Base-by-base conservation (phyloP, 805 yeast genomes). In the Saccharomycopsis olivae region DNA sequence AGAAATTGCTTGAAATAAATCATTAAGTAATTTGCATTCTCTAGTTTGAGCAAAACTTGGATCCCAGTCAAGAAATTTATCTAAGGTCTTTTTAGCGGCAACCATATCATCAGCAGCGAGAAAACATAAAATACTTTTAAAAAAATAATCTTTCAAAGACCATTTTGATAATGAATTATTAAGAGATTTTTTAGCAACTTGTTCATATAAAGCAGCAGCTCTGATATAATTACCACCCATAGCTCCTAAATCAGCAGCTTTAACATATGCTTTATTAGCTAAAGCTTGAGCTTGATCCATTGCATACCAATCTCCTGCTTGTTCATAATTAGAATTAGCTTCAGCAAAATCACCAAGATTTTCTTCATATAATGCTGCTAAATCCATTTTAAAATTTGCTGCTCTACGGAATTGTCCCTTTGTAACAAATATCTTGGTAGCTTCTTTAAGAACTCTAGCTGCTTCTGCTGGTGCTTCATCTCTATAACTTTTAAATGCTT, bases 361-460 rank as follows among this genome's bases (percentile, higher is more conserved):
- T 34, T 71, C 71, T 60, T 89, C 97, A 55, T 83, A 85, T 34
- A 89, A 59, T 49, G 77, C 87, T 9, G 88, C 98, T 53, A 92
- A 68, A 56, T 92, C 98, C 66, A 81, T 75, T 56, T 88, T 81
- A 64, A 82, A 88, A 55, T 86, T 40, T 10, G 98, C 98, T 18
- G 95, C 96, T 58, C 97, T 71, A 57, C 98, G 76, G 62, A 92
- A 92, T 58, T 89, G 96, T 10, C 99, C 99, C 51, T 84, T 76
- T 47, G 75, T 69, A 1, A 95, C 86, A 59, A 88, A 89, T 55
- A 85, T 69, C 47, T 75, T 78, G 45, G 89, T 78, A 1, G 97
- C 95, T 51, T 71, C 71, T 42, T 72, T 70, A 47, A 92, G 66
- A 4, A 85, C 75, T 38, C 78, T 70, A 3, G 87, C 95, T 6